Percentiles rank a stretch among this genome's conserved stretches.
phyloP scores from a whole-genome alignment of 2,329 filamentous ascomycete genomes.

The Pseudogymnoascus sp. region DNA sequence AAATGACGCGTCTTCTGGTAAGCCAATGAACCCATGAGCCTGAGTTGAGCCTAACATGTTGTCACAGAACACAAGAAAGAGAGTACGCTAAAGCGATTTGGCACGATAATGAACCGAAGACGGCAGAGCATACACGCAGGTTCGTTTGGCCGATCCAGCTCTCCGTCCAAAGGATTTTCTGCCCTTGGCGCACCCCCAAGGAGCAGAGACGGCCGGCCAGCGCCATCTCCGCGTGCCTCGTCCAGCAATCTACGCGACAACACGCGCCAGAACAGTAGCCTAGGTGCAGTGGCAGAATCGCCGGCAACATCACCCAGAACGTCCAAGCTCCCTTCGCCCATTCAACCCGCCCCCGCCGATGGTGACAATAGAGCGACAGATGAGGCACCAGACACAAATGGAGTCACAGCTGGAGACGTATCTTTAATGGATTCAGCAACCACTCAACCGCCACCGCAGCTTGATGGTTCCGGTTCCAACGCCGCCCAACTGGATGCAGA shows the following conservation, averaged over 20 bases:
- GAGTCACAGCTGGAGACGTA: conserved; percentile 14
- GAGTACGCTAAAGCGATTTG: conserved; percentile 46
- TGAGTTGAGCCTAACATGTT: conserved; percentile 22
- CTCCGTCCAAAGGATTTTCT: conserved; percentile 42
- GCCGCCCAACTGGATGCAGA: conserved; percentile 58
- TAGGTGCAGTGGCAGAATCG: conserved; percentile 51
- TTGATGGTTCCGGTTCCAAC: neutral
- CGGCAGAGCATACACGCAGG: conserved; percentile 59
- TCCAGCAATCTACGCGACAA: conserved; percentile 51
- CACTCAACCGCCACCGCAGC: conserved; percentile 37
- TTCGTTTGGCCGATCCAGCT: conserved; percentile 45
- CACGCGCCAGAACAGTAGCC: conserved; percentile 33
- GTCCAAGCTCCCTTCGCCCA: conserved; percentile 27
- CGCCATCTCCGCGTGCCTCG: conserved; percentile 47
- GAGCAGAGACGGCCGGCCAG: conserved; percentile 49
- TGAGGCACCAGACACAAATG: neutral
- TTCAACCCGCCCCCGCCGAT: conserved; percentile 34
- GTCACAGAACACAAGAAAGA: conserved; percentile 46
- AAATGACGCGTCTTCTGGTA: conserved; percentile 14
- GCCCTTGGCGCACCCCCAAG: conserved; percentile 53
- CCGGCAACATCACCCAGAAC: conserved; percentile 31
- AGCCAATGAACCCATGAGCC: conserved; percentile 25
- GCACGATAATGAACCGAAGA: conserved; percentile 59
- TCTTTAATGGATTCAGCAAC: conserved; percentile 38
- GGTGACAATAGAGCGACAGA: neutral